Base-by-base conservation (phyloP, 106 monocot species). In the Acorus calamus region DNA sequence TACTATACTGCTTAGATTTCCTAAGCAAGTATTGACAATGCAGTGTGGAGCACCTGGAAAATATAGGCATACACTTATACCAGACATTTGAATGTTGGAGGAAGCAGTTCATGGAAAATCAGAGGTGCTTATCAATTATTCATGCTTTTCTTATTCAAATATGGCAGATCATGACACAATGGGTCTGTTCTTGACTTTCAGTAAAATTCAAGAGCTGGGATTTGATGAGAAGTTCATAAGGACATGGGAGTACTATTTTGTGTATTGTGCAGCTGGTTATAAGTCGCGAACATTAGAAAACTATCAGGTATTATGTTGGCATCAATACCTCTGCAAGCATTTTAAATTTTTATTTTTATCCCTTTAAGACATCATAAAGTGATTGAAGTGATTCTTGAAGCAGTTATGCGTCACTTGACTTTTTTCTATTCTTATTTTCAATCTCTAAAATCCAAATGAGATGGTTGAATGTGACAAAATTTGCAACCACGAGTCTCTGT, bases 231-330 rank as follows among this genome's bases (percentile, higher is more conserved):
- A 80, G 65, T 90, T 94, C 67, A 73, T 87, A 44, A 66, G 94
- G 0, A 90, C 80, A 44, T 94, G 94, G 94, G 89, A 94, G 53
- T 94, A 94, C 61, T 94, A 94, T 60, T 94, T 94, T 55, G 68
- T 87, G 14, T 94, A 89, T 54, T 94, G 82, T 71, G 89, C 89
- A 14, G 94, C 94, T 60, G 94, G 94, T 54, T 94, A 90, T 47
- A 86, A 84, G 64, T 77, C 94, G 8, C 77, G 79, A 47, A 94
- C 90, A 2, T 84, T 94, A 42, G 94, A 78, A 55, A 74, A 76
- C 60, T 94, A 94, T 71, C 94, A 90, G 86, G 94, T 89, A 79
- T 49, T 14, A 47, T 8, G 11, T 4, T 10, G 28, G 28, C 28
- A 14, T 49, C 11, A 5, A 5, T 64, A 3, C 63, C 7, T 5